phyloP scores from a whole-genome alignment of 1,284 basidiomycete species.

The Austroboletus niveus region DNA sequence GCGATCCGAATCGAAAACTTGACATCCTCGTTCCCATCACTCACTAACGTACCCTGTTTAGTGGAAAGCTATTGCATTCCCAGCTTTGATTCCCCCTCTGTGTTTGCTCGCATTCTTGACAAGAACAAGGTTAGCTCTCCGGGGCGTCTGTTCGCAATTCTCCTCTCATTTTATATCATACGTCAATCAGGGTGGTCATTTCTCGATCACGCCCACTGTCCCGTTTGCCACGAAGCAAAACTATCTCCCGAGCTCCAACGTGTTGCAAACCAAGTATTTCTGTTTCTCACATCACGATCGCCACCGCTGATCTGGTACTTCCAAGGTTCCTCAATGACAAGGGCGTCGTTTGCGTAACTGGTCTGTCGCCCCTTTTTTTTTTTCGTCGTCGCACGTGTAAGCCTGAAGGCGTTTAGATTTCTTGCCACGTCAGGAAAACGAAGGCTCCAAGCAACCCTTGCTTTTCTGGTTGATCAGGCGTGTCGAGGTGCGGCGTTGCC shows the following conservation, averaged over 20 bases:
- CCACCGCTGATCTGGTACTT: background rate
- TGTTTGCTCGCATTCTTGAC: slow-evolving; percentile 87
- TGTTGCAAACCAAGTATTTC: slow-evolving; percentile 76
- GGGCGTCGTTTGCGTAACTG: slow-evolving; percentile 79
- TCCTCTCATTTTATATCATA: slow-evolving; percentile 4
- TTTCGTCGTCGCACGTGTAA: background rate
- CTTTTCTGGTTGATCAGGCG: slow-evolving; percentile 88
- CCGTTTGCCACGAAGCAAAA: slow-evolving; percentile 79
- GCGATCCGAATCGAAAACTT: background rate
- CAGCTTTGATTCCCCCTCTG: slow-evolving; percentile 88
- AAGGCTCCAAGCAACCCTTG: slow-evolving; percentile 53
- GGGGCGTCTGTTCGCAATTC: background rate
- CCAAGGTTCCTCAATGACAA: slow-evolving; percentile 73
- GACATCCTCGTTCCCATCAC: background rate
- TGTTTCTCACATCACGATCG: background rate
- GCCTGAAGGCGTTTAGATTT: slow-evolving; percentile 52
- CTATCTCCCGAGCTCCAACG: slow-evolving; percentile 85
- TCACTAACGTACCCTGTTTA: slow-evolving; percentile 27
- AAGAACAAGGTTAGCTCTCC: slow-evolving; percentile 60
- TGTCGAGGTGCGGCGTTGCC: slow-evolving; percentile 57
- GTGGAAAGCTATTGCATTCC: slow-evolving; percentile 90
- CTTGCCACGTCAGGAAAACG: slow-evolving; percentile 63
- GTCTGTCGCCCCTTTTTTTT: slow-evolving; percentile 31
- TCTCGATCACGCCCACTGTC: slow-evolving; percentile 73
- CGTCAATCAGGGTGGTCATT: slow-evolving; percentile 76